Evolutionary conservation across 371 early-diverging fungal genomes (phyloP), one percentile per base, ranked within the genome.

Genomic region (Lichtheimia ramosa): DNA sequence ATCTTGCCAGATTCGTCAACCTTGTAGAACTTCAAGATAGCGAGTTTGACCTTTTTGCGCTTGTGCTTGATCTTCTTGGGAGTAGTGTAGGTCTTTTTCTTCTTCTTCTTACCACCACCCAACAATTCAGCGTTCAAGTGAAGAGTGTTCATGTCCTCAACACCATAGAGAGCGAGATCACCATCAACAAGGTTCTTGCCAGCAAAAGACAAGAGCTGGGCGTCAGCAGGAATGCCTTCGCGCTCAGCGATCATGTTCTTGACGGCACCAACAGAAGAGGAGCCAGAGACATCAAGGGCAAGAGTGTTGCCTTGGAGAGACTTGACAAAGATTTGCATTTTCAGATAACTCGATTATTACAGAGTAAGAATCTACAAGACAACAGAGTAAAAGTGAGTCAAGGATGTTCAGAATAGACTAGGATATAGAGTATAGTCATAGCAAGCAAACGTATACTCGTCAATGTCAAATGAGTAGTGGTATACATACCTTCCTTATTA

Each of bases 11-110:
- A 86, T 71, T 91, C 93, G 70, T 96, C 96, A 70, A 97, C 96
- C 92, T 96, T 92, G 93, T 97, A 96, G 92, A 88, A 93, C 89
- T 96, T 93, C 82, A 97, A 89, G 74, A 98, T 89, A 56, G 97
- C 92, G 78, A 96, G 82, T 86, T 96, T 97, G 83, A 96, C 96
- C 89, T 97, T 97, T 88, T 92, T 95, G 81, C 91, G 86, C 94
- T 96, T 96, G 93, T 98, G 97, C 87, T 95, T 92, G 83, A 95
- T 94, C 92, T 97, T 97, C 95, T 98, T 97, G 84, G 98, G 98
- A 68, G 98, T 98, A 73, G 97, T 98, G 91, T 98, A 97, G 70
- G 88, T 90, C 94, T 97, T 97, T 94, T 96, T 96, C 91, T 96
- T 97, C 68, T 92, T 86, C 92, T 96, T 96, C 93, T 98, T 98